phyloP scores from a whole-genome alignment of 805 yeast species.

The Starmerella sp. region DNA sequence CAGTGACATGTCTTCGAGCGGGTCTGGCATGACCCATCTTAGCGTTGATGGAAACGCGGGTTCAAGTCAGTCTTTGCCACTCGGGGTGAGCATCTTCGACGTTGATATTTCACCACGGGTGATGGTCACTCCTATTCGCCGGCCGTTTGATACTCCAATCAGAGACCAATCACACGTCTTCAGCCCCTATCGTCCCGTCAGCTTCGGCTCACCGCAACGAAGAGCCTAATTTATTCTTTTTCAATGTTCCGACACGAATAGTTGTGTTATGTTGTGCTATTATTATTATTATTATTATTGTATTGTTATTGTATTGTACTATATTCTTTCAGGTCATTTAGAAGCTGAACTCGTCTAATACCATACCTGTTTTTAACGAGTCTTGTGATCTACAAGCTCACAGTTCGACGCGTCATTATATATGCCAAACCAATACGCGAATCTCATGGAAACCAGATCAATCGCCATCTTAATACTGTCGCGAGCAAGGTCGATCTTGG shows the following conservation, averaged over 20 bases:
- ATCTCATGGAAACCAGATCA: constrained; percentile 78
- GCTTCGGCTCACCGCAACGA: constrained; percentile 20
- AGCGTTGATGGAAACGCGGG: neutral
- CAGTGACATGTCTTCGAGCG: neutral
- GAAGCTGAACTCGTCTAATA: neutral
- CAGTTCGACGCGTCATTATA: constrained; percentile 32
- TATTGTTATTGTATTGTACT: neutral
- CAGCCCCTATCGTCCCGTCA: constrained; percentile 21
- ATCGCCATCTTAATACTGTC: constrained; percentile 90
- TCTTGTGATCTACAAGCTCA: neutral
- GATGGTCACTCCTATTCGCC: constrained; percentile 22
- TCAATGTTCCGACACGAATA: neutral
- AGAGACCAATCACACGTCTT: constrained; percentile 23
- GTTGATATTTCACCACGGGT: constrained; percentile 10
- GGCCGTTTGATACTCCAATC: constrained; percentile 25
- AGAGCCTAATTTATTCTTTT: neutral
- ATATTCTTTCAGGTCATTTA: neutral
- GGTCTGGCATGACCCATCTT: neutral
- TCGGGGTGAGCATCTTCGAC: constrained; percentile 1
- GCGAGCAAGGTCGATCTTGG: constrained; percentile 82
- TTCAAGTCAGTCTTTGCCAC: neutral
- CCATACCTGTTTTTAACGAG: neutral
- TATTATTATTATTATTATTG: neutral
- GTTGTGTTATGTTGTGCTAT: neutral
- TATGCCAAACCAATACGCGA: constrained; percentile 78